phyloP scores from a whole-genome alignment of 179 eudicot genomes.

The Monotropa hypopitys region DNA sequence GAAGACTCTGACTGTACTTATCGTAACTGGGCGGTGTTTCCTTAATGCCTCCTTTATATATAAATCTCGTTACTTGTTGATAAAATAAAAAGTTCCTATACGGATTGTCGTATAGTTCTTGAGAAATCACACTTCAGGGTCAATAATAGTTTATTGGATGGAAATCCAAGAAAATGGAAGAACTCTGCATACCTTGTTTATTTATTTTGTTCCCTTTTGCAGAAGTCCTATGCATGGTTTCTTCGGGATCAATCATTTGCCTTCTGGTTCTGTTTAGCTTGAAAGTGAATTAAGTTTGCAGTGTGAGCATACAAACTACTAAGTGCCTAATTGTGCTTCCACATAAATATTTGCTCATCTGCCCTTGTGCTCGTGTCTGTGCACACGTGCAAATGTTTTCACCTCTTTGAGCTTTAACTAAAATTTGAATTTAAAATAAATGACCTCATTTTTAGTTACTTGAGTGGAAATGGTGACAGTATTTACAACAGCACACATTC shows the following conservation, averaged over 20 bases:
- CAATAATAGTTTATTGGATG: not conserved
- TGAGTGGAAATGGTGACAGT: not conserved
- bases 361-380: not conserved
- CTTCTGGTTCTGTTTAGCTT: not conserved
- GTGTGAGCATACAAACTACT: not conserved
- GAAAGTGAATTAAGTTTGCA: not conserved
- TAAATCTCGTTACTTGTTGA: not conserved
- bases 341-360: not conserved
- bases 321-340: not conserved
- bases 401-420: not conserved
- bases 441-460: not conserved
- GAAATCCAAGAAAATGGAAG: not conserved
- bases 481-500: not conserved
- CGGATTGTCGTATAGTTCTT: not conserved
- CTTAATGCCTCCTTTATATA: not conserved
- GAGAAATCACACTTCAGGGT: not conserved
- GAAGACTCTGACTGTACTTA: not conserved
- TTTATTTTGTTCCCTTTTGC: not conserved
- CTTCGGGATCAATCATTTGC: not conserved
- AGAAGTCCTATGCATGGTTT: not conserved
- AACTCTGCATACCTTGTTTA: no score
- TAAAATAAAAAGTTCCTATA: not conserved
- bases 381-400: not conserved
- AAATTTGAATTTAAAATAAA: not conserved
- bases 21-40: not conserved